A percentile compares a stretch with the other conserved stretches of the same genome.
phyloP scores from a whole-genome alignment of 176 grass and related monocot genomes.

The Oryza coarctata region DNA sequence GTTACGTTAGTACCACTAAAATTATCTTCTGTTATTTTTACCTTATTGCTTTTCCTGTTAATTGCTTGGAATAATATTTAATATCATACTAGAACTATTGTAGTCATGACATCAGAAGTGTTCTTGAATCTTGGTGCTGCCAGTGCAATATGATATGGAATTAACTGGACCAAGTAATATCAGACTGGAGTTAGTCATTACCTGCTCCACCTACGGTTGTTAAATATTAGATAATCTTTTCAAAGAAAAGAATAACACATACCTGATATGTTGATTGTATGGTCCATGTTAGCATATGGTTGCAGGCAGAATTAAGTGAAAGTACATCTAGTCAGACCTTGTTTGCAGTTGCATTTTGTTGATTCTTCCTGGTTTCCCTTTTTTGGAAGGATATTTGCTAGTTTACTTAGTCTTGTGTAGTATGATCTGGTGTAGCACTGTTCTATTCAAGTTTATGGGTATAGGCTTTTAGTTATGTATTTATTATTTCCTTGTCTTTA shows the following conservation, averaged over 20 bases:
- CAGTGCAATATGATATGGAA: slow-evolving; percentile 14
- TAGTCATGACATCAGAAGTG: not conserved
- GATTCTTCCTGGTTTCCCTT: too few species aligned
- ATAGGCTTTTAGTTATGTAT: not conserved
- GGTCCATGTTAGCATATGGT: too few species aligned
- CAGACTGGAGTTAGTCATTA: not conserved
- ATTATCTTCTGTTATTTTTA: slow-evolving; percentile 26
- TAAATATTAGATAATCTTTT: not conserved
- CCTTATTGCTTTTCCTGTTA: not conserved
- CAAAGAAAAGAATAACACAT: not conserved
- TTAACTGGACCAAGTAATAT: slow-evolving; percentile 30
- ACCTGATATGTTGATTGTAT: not conserved
- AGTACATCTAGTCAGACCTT: too few species aligned
- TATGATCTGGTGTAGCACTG: too few species aligned
- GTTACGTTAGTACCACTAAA: not conserved
- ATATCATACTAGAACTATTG: slow-evolving; percentile 6
- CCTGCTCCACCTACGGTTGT: not conserved
- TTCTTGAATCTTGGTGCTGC: not conserved
- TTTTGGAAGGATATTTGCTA: too few species aligned
- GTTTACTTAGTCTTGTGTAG: too few species aligned
- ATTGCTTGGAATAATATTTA: slow-evolving; percentile 17
- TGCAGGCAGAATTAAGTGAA: not conserved
- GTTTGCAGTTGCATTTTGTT: too few species aligned
- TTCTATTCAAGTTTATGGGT: too few species aligned
- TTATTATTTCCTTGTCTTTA: slow-evolving; percentile 9